phyloP scores from a whole-genome alignment of 2,329 filamentous ascomycete genomes.

The Aspergillus alliaceus region DNA sequence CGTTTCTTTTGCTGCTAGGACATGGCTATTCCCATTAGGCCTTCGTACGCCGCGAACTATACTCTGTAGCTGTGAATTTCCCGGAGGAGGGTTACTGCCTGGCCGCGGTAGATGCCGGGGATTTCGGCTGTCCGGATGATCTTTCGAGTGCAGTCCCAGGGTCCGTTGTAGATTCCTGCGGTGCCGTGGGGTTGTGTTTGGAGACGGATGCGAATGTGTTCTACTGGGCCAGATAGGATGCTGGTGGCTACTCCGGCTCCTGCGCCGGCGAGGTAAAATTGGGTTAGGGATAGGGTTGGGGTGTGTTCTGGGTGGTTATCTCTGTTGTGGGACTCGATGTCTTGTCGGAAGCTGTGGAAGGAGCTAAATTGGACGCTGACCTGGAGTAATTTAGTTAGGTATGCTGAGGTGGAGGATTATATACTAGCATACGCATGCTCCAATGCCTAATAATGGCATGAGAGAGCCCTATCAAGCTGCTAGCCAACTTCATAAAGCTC shows the following conservation, averaged over 20 bases:
- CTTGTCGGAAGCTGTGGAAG: slow-evolving; percentile 83
- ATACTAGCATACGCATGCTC: slow-evolving; percentile 72
- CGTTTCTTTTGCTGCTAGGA: slow-evolving; percentile 72
- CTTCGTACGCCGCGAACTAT: slow-evolving; percentile 75
- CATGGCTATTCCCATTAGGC: slow-evolving; percentile 80
- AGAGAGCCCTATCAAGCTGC: slow-evolving; percentile 68
- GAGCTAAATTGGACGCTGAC: slow-evolving; percentile 88
- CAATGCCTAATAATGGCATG: slow-evolving; percentile 87
- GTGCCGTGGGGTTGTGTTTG: slow-evolving; percentile 89
- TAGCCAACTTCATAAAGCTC: not conserved
- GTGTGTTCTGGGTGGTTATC: not conserved
- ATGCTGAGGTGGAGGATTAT: not conserved
- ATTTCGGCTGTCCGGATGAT: slow-evolving; percentile 63
- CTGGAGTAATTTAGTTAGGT: slow-evolving; percentile 19
- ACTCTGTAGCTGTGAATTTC: slow-evolving; percentile 91
- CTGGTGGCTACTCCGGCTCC: slow-evolving; percentile 88
- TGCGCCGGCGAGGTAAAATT: slow-evolving; percentile 85
- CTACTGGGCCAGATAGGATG: slow-evolving; percentile 80
- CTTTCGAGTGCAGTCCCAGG: slow-evolving; percentile 82
- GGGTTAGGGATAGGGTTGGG: slow-evolving; percentile 64
- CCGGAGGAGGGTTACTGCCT: slow-evolving; percentile 77
- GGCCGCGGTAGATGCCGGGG: slow-evolving; percentile 81
- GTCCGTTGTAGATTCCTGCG: slow-evolving; percentile 70
- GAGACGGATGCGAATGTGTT: slow-evolving; percentile 89
- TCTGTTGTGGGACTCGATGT: slow-evolving; percentile 70